Evolutionary conservation across 352 stramenopile genomes (phyloP), one percentile per base, ranked within the genome.

Genomic region (Phytophthora melonis): DNA sequence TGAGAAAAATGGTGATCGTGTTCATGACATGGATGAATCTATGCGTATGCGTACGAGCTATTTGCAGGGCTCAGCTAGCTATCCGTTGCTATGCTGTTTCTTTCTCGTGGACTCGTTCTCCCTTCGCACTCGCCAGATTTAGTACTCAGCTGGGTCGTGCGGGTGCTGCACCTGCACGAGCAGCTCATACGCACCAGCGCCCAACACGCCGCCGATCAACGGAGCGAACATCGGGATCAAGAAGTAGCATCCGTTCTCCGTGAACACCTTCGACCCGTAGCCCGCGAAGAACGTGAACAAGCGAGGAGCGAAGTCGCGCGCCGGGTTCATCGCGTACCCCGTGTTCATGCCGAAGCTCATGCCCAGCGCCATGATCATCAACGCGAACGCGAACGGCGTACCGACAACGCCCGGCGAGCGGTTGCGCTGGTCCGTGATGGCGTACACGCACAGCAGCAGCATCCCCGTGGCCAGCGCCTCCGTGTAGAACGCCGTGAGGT

Each of bases 221-320:
- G 82, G 84, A 10, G 74, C 82, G 27, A 91, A 80, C 63, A 91
- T 76, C n/a, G 82, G 82, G 64, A 89, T 84, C 68, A 81, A 83
- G 60, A 91, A 90, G 80, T 91, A 91, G 77, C 76, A 71, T 30
- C 73, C 75, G 49, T 77, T 74, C 14, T 77, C 57, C 27, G 84
- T 89, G 47, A 86, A 91, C 39, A 91, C 84, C 50, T 86, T 77
- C n/a, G 74, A 74, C 16, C 83, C 84, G 78, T 84, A 91, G 55
- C 84, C 84, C 13, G 79, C 82, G 9, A 88, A 62, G 58, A 60
- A 80, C 13, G 81, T 90, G 54, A 90, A 81, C 1, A 81, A 19
- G 6, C 82, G 77, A 49, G 72, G 75, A 36, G 57, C 68, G 21
- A 89, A 84, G 68, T 89, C 82, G 0, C 78, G 75, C 4, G 82